Conservation (phyloP, 495 filamentous ascomycete species). For the Hypoxylon fragiforme region DNA sequence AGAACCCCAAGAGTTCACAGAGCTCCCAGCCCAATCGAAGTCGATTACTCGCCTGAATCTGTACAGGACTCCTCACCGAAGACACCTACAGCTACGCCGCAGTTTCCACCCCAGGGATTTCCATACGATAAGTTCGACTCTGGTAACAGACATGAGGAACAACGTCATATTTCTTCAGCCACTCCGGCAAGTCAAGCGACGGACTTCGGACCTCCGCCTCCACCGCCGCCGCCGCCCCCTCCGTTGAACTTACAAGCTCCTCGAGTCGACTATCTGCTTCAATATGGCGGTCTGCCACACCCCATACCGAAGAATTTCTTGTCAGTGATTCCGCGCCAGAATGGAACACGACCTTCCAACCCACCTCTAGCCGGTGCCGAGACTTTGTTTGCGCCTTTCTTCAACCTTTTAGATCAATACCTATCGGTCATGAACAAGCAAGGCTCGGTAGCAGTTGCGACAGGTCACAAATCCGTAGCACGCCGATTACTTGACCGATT, state of each 20-base stretch:
- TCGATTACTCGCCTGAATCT: conserved; percentile 51
- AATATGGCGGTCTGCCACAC: conserved; percentile 75
- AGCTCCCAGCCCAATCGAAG: conserved; percentile 38
- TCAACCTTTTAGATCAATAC: conserved; percentile 83
- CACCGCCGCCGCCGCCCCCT: conserved; percentile 81
- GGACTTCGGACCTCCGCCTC: conserved; percentile 59
- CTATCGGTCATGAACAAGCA: conserved; percentile 74
- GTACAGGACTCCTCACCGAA: conserved; percentile 59
- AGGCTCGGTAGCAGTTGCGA: conserved; percentile 92
- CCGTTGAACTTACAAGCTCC: conserved; percentile 66
- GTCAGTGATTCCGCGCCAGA: conserved; percentile 52
- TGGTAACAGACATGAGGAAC: conserved; percentile 31
- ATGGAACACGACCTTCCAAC: conserved; percentile 53
- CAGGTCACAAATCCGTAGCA: conserved; percentile 93
- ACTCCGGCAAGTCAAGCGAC: conserved; percentile 49
- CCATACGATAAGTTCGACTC: conserved; percentile 39
- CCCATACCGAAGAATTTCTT: conserved; percentile 70
- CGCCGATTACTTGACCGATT: conserved; percentile 88
- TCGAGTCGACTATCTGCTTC: conserved; percentile 85
- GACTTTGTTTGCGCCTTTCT: conserved; percentile 76
- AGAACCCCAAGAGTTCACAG: conserved; percentile 41
- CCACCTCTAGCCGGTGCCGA: conserved; percentile 60
- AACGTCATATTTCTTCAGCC: conserved; percentile 40
- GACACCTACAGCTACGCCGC: conserved; percentile 58
- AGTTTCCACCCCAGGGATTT: conserved; percentile 47